Conservation (phyloP, 768 basidiomycete species). For the Tubosaeta sp. region DNA sequence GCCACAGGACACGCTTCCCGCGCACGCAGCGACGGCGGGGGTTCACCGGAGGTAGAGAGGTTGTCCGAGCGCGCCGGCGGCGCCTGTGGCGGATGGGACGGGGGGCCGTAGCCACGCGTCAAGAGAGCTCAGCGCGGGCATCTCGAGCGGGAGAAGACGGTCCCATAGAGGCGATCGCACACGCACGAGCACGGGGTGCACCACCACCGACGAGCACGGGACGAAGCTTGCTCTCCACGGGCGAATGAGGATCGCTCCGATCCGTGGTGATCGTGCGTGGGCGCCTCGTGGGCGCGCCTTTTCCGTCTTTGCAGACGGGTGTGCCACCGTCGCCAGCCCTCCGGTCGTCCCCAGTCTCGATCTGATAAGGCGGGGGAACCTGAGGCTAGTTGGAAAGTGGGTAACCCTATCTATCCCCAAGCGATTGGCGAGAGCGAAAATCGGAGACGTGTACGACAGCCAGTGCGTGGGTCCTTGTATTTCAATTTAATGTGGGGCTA, state of each 20-base stretch:
- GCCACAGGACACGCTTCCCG: constrained; percentile 45
- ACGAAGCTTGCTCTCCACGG: constrained; percentile 41
- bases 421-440: background rate
- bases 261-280: constrained; percentile 19
- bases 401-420: background rate
- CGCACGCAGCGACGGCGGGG: constrained; percentile 48
- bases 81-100: constrained; percentile 24
- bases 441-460: background rate
- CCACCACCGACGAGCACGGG: constrained; percentile 52
- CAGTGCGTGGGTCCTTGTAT: background rate
- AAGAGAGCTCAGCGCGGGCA: constrained; percentile 41
- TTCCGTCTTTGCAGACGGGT: background rate
- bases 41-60: constrained; percentile 55
- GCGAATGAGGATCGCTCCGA: constrained; percentile 45
- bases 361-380: background rate
- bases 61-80: constrained; percentile 55
- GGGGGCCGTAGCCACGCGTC: constrained; percentile 52
- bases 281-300: background rate
- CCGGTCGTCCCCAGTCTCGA: background rate
- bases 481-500: background rate
- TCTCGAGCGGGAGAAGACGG: constrained; percentile 45
- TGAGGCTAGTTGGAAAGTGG: background rate
- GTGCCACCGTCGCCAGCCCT: background rate
- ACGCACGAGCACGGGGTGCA: constrained; percentile 18
- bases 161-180: too few species aligned